Base-by-base conservation (phyloP, 805 yeast genomes). In the Kodamaea hsintzibuensis region DNA sequence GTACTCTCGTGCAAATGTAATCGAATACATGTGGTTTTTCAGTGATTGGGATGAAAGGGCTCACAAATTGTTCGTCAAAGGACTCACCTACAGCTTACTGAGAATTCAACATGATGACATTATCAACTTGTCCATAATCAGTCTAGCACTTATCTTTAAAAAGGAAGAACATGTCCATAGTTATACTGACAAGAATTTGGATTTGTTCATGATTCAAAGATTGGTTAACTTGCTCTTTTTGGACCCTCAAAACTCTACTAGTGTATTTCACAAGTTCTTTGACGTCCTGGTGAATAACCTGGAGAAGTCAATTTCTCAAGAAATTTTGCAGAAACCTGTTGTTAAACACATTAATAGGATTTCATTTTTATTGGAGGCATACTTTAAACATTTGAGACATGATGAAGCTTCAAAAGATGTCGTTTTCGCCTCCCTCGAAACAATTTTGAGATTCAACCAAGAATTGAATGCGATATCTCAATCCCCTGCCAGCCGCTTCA, bases 261-360 rank as follows among this genome's bases (percentile, higher is more conserved):
- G 42, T 10, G 55, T 47, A 9, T 71, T 66, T 53, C 47, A 47
- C n/a, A 48, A 27, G 16, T 66, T 71, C 43, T 57, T 62, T 19
- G 43, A 42, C 0, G n/a, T 56, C 3, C 53, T 51, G 30, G 56
- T 62, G 0, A 35, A 45, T 1, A 59, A 57, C 10, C 53, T 54
- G 13, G 49, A 50, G 17, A 53, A 56, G 12, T 17, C 19, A 9
- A 40, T 40, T 12, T 40, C 44, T 4, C 25, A 40, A 19, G 44
- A 17, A 17, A 40, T 40, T 13, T 57, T 68, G 2, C 69, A 61
- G 52, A 62, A 62, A 30, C 86, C 87, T 0, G 76, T 76, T 1
- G 55, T 79, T 27, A 79, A 76, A 53, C 82, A 82, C 57, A 59
- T 83, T 44, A 82, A 76, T 61, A 70, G 77, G 46, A 56, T 84